Conservation (phyloP, 257 asterid genomes). For the Solanum sparsipilum region DNA sequence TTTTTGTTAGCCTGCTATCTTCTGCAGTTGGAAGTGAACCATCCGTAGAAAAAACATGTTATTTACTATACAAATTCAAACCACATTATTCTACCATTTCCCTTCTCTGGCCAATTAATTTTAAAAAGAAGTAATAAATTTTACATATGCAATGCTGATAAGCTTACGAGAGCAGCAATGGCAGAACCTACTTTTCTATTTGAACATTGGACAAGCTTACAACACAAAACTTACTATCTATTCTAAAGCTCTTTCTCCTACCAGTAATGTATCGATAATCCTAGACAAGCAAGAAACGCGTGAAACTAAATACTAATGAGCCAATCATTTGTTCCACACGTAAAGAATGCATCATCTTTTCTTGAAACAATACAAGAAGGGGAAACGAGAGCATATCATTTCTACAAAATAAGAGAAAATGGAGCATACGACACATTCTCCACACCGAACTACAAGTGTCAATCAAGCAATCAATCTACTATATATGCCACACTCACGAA, state of each 20-base stretch:
- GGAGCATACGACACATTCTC: not conserved
- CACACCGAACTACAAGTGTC: not conserved
- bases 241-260: not conserved
- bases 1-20: not conserved
- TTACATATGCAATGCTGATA: too few species aligned
- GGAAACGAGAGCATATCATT: not conserved
- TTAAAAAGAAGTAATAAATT: too few species aligned
- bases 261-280: not conserved
- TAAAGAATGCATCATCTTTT: not conserved
- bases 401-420: not conserved
- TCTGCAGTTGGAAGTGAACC: not conserved
- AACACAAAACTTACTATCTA: not conserved
- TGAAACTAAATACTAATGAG: not conserved
- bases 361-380: not conserved
- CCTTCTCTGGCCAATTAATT: too few species aligned
- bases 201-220: not conserved
- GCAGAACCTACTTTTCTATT: not conserved
- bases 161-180: too few species aligned
- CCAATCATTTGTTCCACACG: not conserved
- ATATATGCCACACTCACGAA: not conserved
- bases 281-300: not conserved
- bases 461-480: too few species aligned
- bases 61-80: not conserved
- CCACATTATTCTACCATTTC: not conserved
- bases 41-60: not conserved